Conservation (phyloP, 75 land plant genomes). For the Larix kaempferi region DNA sequence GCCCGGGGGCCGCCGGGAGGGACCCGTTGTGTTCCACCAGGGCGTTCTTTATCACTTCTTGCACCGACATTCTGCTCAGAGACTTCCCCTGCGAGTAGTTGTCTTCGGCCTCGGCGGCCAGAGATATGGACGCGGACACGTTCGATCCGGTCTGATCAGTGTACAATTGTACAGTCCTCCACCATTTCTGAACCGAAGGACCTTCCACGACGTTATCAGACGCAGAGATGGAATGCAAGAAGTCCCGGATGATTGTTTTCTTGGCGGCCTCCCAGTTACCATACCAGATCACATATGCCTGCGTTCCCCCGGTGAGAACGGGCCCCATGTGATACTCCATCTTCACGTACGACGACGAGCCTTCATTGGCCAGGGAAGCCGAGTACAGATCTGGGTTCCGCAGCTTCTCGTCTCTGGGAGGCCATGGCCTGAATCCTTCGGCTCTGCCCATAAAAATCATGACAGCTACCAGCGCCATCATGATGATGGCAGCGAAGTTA, state of each 20-base stretch:
- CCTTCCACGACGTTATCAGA: too few species aligned
- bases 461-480: too few species aligned
- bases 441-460: too few species aligned
- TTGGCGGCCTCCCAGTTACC: conserved; percentile 43
- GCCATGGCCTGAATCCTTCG: too few species aligned
- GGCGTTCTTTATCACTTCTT: conserved; percentile 49
- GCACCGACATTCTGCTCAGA: conserved; percentile 62
- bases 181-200: too few species aligned
- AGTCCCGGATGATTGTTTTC: conserved; percentile 1
- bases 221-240: too few species aligned
- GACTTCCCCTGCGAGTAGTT: conserved; percentile 49
- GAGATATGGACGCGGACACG: conserved; percentile 13
- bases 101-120: conserved; percentile 32
- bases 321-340: conserved; percentile 76
- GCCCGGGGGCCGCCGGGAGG: conserved; percentile 48
- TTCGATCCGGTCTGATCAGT: too few species aligned
- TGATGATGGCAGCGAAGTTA: too few species aligned
- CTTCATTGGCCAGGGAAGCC: conserved; percentile 54
- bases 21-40: conserved; percentile 18
- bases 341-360: conserved; percentile 61
- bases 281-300: conserved; percentile 73
- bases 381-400: too few species aligned
- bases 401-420: too few species aligned
- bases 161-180: too few species aligned
- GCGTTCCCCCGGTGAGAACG: conserved; percentile 57